Base-by-base conservation (phyloP, 2,329 filamentous ascomycete species). In the Fusarium tjaetaba region DNA sequence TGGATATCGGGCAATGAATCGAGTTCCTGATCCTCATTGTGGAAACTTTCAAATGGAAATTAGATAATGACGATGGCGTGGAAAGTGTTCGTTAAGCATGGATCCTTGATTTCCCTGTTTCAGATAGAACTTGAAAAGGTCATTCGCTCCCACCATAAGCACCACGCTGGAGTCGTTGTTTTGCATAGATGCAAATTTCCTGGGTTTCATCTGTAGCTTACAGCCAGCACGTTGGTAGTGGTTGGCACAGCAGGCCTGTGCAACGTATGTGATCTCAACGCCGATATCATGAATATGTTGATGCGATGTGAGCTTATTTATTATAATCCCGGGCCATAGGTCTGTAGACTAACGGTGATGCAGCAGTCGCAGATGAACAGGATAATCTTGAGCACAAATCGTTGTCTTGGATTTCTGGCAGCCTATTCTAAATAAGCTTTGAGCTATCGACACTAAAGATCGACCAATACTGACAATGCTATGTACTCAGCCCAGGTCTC, bases 351-450 rank as follows among this genome's bases (percentile, higher is more conserved):
- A 61, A 68, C 39, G 61, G 36, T 43, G 26, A 16, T 52, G 49
- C 52, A 69, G 38, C 18, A 38, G 30, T 15, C 34, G 30, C 15
- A 36, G 18, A 26, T 11, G 20, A 24, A 26, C n/a, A 38, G 18
- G 30, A 48, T 36, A 60, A 39, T 59, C 11, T 41, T n/a, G 7
- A 56, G 28, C 20, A 22, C 18, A n/a, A 41, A 42, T 36, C 20
- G 51, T n/a, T 7, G n/a, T 32, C 28, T 28, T 34, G 13, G 9
- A 14, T 51, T 68, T 68, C 22, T 53, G 41, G 36, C 53, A 55
- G 32, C 16, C 22, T 39, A 16, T 24, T 16, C 30, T 14, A 41
- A 34, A 65, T 48, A 69, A 69, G 28, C 43, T 69, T 72, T 60
- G 34, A 48, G 45, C 69, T 57, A 68, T 57, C 28, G 34, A 39